phyloP scores from a whole-genome alignment of 2,329 filamentous ascomycete genomes.

The Calonectria pauciramosa region DNA sequence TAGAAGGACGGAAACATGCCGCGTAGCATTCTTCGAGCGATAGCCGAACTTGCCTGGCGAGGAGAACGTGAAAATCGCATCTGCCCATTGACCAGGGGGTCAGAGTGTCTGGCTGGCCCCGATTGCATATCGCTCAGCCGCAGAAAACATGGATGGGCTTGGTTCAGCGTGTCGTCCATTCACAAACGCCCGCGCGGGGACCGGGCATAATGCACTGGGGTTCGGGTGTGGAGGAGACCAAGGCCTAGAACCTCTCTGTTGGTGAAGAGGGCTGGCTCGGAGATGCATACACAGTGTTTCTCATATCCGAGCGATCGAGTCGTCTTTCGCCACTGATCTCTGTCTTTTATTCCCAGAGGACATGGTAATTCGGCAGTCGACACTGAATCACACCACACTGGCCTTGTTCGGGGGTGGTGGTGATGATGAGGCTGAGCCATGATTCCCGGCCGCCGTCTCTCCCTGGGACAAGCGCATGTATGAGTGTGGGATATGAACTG shows the following conservation, averaged over 20 bases:
- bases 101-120: background rate
- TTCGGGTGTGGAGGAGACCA: constrained; percentile 2
- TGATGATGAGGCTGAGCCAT: constrained; percentile 4
- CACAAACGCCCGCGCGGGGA: constrained; percentile 2
- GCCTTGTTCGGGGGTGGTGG: background rate
- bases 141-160: background rate
- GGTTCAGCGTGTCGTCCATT: background rate
- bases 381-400: background rate
- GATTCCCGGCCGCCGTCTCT: background rate
- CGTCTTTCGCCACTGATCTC: background rate
- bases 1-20: constrained; percentile 16
- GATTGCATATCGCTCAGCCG: constrained; percentile 11
- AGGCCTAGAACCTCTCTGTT: background rate
- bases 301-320: background rate
- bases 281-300: background rate
- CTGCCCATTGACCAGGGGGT: background rate
- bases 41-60: constrained; percentile 6
- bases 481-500: background rate
- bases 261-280: background rate
- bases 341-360: background rate
- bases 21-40: background rate
- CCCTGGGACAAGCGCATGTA: background rate
- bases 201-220: background rate
- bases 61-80: background rate
- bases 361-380: background rate